Evolutionary conservation across 768 basidiomycete species (phyloP).

Genomic region (Calocybe indica): DNA sequence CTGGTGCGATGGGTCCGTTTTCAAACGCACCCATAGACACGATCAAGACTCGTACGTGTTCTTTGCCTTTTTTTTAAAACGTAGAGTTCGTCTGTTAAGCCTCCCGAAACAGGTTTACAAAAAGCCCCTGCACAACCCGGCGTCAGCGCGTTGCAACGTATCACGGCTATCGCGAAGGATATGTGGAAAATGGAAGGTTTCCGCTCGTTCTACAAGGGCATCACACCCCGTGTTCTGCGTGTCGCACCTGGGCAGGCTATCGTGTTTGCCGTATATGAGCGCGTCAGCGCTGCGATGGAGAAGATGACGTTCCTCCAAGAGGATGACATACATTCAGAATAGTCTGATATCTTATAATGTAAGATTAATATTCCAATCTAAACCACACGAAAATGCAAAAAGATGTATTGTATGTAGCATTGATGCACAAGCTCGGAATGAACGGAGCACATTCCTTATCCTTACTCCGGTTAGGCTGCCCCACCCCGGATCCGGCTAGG

Average conservation of each 20-base stretch:
- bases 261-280: slow-evolving; percentile 96
- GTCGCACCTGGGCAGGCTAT: slow-evolving; percentile 97
- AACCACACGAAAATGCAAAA: too few species aligned
- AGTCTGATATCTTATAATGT: slow-evolving; percentile 8
- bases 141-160: slow-evolving; percentile 72
- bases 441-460: too few species aligned
- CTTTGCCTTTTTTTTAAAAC: background rate
- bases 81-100: background rate
- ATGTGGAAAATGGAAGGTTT: slow-evolving; percentile 94
- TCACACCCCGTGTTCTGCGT: slow-evolving; percentile 91
- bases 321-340: slow-evolving; percentile 68
- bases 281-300: slow-evolving; percentile 74
- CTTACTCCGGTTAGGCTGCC: too few species aligned
- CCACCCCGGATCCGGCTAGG: too few species aligned
- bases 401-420: too few species aligned
- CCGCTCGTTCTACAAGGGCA: slow-evolving; percentile 94
- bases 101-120: slow-evolving; percentile 64
- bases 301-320: slow-evolving; percentile 46
- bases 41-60: slow-evolving; percentile 82
- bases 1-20: slow-evolving; percentile 97
- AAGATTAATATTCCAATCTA: too few species aligned
- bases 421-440: too few species aligned
- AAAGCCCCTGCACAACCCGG: slow-evolving; percentile 72
- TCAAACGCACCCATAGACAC: slow-evolving; percentile 96
- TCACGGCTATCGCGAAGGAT: slow-evolving; percentile 74